Conservation (phyloP, 2,329 filamentous ascomycete species). For the Gaeumannomyces tritici region DNA sequence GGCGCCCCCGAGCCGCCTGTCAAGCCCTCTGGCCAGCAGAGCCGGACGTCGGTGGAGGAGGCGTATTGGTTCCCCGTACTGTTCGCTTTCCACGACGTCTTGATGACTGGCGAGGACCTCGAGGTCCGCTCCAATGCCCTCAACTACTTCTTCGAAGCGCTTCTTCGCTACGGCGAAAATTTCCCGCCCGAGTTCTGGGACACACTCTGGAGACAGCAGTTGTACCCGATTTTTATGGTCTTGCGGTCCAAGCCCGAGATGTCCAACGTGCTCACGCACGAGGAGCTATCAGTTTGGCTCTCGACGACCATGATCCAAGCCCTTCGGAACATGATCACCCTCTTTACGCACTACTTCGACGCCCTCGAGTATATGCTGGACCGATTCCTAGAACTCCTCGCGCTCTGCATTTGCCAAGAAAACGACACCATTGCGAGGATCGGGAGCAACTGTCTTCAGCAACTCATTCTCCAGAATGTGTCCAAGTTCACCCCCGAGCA, state of each 20-base stretch:
- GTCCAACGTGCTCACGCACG: constrained; percentile 88
- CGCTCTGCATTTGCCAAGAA: constrained; percentile 95
- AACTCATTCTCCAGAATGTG: constrained; percentile 93
- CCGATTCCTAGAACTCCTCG: constrained; percentile 88
- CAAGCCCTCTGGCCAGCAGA: constrained; percentile 38
- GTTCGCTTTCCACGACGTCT: constrained; percentile 95
- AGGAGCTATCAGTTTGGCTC: constrained; percentile 96
- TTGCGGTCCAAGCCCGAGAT: constrained; percentile 93
- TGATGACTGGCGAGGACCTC: constrained; percentile 98
- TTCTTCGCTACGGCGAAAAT: constrained; percentile 81
- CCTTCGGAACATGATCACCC: constrained; percentile 92
- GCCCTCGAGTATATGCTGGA: constrained; percentile 96
- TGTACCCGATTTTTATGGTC: constrained; percentile 98
- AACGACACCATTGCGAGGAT: constrained; percentile 98
- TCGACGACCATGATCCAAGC: constrained; percentile 99
- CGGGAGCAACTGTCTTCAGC: constrained; percentile 94
- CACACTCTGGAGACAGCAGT: constrained; percentile 89
- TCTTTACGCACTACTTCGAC: constrained; percentile 98
- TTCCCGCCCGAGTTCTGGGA: constrained; percentile 98
- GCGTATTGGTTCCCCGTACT: constrained; percentile 98
- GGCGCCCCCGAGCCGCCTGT: neutral
- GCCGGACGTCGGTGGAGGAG: constrained; percentile 83
- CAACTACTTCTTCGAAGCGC: constrained; percentile 92
- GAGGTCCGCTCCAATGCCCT: constrained; percentile 87
- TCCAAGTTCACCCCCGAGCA: constrained; percentile 79